These are phyloP conservation scores for Lojkania enalia DNA, from an alignment of 2,329 filamentous ascomycete genomes.

Conservation along the genomic window DNA sequence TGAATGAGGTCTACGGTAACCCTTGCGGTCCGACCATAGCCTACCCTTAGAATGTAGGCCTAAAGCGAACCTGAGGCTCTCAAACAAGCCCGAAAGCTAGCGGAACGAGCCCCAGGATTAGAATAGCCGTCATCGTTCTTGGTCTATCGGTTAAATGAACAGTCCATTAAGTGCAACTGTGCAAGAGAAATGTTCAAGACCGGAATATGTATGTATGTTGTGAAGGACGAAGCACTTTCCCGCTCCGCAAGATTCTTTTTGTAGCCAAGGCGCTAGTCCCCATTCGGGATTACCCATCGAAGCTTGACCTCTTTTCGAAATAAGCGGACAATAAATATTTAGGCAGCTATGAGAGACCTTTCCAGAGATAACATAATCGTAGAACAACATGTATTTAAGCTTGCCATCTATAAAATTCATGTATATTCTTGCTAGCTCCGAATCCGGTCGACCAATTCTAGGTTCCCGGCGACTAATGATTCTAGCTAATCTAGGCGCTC, in stretches of 20 bases:
- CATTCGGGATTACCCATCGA: background rate
- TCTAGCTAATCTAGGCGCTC: no score
- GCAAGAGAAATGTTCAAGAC: constrained; percentile 9
- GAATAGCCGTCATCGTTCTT: constrained; percentile 44
- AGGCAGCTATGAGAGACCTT: no score
- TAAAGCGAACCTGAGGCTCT: constrained; percentile 47
- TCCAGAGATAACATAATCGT: no score
- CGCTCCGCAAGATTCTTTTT: background rate
- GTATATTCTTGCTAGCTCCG: no score
- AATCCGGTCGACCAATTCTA: no score
- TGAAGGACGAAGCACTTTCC: background rate
- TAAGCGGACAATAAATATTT: no score
- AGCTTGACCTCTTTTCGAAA: no score
- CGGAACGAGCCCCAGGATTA: constrained; percentile 45
- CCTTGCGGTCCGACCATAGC: background rate
- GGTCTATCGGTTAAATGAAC: constrained; percentile 37
- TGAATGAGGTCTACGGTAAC: background rate
- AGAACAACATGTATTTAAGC: no score
- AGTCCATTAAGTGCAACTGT: constrained; percentile 25
- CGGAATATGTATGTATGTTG: constrained; percentile 13
- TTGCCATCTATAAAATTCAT: no score
- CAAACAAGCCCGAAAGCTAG: constrained; percentile 38
- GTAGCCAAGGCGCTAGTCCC: constrained; percentile 3
- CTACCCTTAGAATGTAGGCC: constrained; percentile 34
- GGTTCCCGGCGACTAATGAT: no score